phyloP scores from a whole-genome alignment of 192 early-diverging fungal genomes.

The Pilobolus umbonatus region DNA sequence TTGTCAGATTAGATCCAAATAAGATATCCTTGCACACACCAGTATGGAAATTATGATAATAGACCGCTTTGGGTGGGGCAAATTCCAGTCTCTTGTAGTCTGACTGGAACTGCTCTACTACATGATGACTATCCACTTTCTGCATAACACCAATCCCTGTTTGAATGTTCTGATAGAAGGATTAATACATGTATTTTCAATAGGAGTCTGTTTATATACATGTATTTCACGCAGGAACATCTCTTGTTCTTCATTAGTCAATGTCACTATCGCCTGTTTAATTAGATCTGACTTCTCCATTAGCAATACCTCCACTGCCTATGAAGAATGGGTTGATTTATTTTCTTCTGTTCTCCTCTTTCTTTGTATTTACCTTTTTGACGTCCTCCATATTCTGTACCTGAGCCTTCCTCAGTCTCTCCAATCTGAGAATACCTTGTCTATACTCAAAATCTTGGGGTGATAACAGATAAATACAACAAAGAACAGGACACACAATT shows the following conservation, averaged over 20 bases:
- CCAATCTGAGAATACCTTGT: constrained; percentile 19
- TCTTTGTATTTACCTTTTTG: too few species aligned
- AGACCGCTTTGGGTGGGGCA: constrained; percentile 3
- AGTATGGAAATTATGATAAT: constrained; percentile 10
- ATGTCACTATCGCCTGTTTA: background rate
- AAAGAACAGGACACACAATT: background rate
- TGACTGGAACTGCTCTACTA: constrained; percentile 8
- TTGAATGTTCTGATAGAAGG: background rate
- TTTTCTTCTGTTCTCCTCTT: too few species aligned
- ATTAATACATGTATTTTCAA: background rate
- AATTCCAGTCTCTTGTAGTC: constrained; percentile 21
- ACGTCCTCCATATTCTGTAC: too few species aligned
- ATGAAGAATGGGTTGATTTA: too few species aligned
- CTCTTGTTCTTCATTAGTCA: constrained; percentile 3
- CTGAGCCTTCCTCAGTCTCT: constrained; percentile 21
- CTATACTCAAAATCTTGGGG: constrained; percentile 20
- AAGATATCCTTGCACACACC: constrained; percentile 22
- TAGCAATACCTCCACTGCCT: constrained; percentile 11
- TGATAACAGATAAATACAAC: background rate
- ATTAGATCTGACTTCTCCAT: constrained; percentile 12
- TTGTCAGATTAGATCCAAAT: constrained; percentile 29
- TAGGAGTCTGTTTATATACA: constrained; percentile 1
- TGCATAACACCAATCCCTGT: constrained; percentile 5
- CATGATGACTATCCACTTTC: constrained; percentile 7
- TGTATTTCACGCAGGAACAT: constrained; percentile 3